These are phyloP conservation scores for Solanum tarapatanum DNA, from an alignment of 257 asterid genomes.

Conservation along the genomic window DNA sequence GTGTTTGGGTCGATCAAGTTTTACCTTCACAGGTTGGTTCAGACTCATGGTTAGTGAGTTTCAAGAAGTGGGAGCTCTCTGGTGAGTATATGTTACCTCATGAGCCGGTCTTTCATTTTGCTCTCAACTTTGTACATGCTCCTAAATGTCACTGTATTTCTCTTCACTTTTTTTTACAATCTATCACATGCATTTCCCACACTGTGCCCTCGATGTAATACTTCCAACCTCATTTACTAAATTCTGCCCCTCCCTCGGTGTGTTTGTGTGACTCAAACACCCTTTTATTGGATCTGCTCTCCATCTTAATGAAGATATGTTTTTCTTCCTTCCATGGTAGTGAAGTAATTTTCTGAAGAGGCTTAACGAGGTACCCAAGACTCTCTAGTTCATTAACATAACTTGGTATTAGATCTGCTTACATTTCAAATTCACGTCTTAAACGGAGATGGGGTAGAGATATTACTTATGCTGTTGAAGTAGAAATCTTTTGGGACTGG, in stretches of 20 bases:
- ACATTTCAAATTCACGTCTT: not conserved
- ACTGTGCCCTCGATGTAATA: not conserved
- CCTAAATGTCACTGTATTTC: not conserved
- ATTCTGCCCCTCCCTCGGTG: not conserved
- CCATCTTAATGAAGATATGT: not conserved
- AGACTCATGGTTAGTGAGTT: conserved; percentile 71
- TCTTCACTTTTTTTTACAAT: not conserved
- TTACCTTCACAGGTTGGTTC: conserved; percentile 52
- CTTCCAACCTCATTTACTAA: not conserved
- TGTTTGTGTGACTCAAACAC: not conserved
- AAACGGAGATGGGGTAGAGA: not conserved
- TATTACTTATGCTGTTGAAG: not conserved
- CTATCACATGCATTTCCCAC: not conserved
- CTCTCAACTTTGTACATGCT: not conserved
- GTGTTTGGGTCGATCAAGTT: conserved; percentile 92
- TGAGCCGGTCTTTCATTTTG: not conserved
- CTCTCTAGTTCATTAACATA: not conserved
- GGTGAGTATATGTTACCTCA: conserved; percentile 34
- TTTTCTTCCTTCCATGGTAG: not conserved
- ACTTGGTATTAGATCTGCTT: not conserved
- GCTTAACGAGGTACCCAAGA: not conserved
- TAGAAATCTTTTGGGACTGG: not conserved
- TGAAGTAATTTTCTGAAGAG: not conserved
- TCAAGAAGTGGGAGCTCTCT: conserved; percentile 84
- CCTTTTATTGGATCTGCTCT: not conserved